Evolutionary conservation across 768 basidiomycete species (phyloP).

Genomic region (Tricholoma furcatifolium): DNA sequence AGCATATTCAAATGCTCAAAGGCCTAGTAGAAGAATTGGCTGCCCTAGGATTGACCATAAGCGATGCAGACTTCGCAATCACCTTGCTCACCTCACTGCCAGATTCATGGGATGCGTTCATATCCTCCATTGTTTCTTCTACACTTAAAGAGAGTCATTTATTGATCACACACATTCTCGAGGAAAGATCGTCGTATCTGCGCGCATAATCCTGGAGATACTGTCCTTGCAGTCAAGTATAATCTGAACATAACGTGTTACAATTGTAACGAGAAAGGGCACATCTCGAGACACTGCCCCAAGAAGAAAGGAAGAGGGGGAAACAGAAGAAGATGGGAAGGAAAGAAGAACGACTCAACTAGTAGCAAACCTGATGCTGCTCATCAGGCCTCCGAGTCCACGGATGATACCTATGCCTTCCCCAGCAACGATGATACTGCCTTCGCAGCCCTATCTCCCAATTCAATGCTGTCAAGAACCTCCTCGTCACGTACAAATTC

Average conservation of each 20-base stretch:
- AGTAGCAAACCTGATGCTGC: constrained; percentile 5
- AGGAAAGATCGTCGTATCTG: constrained; percentile 18
- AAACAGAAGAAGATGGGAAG: not conserved
- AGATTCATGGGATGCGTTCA: too few species aligned
- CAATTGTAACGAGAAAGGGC: constrained; percentile 9
- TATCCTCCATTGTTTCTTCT: too few species aligned
- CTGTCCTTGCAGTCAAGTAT: constrained; percentile 15
- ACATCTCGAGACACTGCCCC: constrained; percentile 3
- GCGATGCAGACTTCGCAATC: constrained; percentile 29
- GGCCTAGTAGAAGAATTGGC: too few species aligned
- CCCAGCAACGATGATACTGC: not conserved
- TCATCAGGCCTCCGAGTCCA: constrained; percentile 2
- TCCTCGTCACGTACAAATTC: too few species aligned
- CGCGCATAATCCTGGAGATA: constrained; percentile 9
- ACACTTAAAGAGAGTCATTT: constrained; percentile 19
- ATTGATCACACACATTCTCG: constrained; percentile 24
- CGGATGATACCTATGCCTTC: constrained; percentile 7
- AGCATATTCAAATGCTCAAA: too few species aligned
- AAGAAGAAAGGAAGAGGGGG: not conserved
- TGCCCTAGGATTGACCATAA: too few species aligned
- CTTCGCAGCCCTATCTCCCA: not conserved
- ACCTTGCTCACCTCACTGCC: constrained; percentile 31
- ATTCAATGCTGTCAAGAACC: constrained; percentile 6
- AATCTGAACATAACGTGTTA: constrained; percentile 15
- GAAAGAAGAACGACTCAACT: constrained; percentile 1